These are phyloP conservation scores for Carallia brachiata DNA, from an alignment of 345 rosid species.

Conservation along the genomic window DNA sequence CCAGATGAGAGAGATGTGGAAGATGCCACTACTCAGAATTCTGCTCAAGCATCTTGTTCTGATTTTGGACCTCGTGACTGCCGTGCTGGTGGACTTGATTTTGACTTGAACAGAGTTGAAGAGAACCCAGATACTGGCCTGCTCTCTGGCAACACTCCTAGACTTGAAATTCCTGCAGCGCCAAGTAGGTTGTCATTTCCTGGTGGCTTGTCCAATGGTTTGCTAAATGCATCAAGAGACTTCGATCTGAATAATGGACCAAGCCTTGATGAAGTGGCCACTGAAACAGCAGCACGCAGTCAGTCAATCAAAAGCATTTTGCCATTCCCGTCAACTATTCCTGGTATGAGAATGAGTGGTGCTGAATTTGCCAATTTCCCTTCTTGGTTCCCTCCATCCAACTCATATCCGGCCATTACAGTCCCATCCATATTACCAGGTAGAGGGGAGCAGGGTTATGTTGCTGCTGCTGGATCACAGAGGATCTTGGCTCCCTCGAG, in stretches of 20 bases:
- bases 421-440: constrained; percentile 60
- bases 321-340: constrained; percentile 50
- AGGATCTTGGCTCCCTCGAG: constrained; percentile 59
- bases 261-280: constrained; percentile 45
- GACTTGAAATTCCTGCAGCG: constrained; percentile 37
- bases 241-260: constrained; percentile 94
- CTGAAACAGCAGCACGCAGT: constrained; percentile 46
- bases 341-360: constrained; percentile 49
- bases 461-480: constrained; percentile 55
- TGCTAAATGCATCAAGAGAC: constrained; percentile 45
- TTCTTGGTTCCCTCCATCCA: constrained; percentile 62
- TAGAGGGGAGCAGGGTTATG: constrained; percentile 64
- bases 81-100: constrained; percentile 59
- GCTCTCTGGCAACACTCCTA: constrained; percentile 35
- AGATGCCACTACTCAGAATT: constrained; percentile 51
- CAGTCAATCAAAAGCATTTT: constrained; percentile 44
- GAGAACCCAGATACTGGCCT: constrained; percentile 49
- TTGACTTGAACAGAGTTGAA: constrained; percentile 77
- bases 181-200: constrained; percentile 33
- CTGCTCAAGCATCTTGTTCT: constrained; percentile 38
- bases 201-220: constrained; percentile 35
- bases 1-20: constrained; percentile 75
- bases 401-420: constrained; percentile 51
- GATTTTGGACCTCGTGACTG: constrained; percentile 33
- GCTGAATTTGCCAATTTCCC: constrained; percentile 54